Evolutionary conservation across 2,329 filamentous ascomycete species (phyloP).

Genomic region (Capronia epimyces): DNA sequence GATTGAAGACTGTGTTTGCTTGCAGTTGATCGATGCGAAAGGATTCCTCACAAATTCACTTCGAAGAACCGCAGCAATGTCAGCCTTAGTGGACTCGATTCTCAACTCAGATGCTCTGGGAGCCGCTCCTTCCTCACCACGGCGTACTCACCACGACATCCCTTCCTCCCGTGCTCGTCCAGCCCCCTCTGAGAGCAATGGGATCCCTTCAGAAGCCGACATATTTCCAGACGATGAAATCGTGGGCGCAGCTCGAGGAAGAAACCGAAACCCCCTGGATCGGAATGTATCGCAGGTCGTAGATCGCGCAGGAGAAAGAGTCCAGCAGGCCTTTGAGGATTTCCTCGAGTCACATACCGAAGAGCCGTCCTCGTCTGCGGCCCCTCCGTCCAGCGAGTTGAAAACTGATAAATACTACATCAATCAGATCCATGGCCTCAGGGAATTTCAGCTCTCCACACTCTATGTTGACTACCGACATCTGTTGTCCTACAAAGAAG

Average conservation of each 20-base stretch:
- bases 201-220: slow-evolving; percentile 52
- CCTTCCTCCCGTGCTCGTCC: slow-evolving; percentile 51
- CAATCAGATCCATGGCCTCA: slow-evolving; percentile 59
- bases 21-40: background rate
- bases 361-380: slow-evolving; percentile 51
- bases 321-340: slow-evolving; percentile 58
- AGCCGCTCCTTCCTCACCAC: slow-evolving; percentile 35
- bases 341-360: slow-evolving; percentile 58
- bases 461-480: slow-evolving; percentile 70
- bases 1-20: background rate
- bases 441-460: slow-evolving; percentile 57
- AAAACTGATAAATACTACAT: slow-evolving; percentile 61
- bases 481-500: slow-evolving; percentile 65
- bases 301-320: slow-evolving; percentile 57
- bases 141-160: slow-evolving; percentile 34
- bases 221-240: slow-evolving; percentile 59
- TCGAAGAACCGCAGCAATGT: slow-evolving; percentile 39
- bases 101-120: slow-evolving; percentile 43
- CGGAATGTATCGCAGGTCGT: slow-evolving; percentile 54
- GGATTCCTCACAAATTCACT: background rate
- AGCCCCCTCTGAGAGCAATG: slow-evolving; percentile 45
- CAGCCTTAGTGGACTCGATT: slow-evolving; percentile 48
- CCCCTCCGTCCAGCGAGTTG: slow-evolving; percentile 50
- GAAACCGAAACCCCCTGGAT: slow-evolving; percentile 46
- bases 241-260: slow-evolving; percentile 47